Evolutionary conservation across 1,139 yeast genomes (phyloP).

Genomic region (Ogataea hybrid): DNA sequence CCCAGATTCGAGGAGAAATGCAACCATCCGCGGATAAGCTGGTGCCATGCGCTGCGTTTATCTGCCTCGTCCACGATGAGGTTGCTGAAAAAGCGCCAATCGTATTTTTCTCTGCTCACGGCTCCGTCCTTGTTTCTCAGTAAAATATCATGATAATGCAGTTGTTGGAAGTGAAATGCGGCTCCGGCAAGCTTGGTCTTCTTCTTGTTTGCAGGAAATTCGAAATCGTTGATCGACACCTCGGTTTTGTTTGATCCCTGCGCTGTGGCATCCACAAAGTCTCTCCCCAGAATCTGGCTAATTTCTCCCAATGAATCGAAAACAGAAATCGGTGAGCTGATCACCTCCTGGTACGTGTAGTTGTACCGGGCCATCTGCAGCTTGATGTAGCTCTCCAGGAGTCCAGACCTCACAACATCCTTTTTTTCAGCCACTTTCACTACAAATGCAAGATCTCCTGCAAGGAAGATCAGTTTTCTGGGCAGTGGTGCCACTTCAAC

Average conservation of each 20-base stretch:
- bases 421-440: conserved; percentile 31
- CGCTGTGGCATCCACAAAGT: conserved; percentile 26
- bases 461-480: conserved; percentile 32
- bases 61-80: conserved; percentile 35
- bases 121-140: conserved; percentile 29
- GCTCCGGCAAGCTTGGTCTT: conserved; percentile 28
- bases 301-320: conserved; percentile 25
- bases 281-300: conserved; percentile 26
- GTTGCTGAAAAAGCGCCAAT: conserved; percentile 42
- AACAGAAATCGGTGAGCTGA: conserved; percentile 31
- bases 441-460: conserved; percentile 37
- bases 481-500: conserved; percentile 36
- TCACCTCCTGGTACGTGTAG: conserved; percentile 27
- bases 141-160: conserved; percentile 32
- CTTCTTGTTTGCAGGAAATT: conserved; percentile 25
- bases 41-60: conserved; percentile 41
- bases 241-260: conserved; percentile 19
- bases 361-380: conserved; percentile 24
- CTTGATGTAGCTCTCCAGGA: conserved; percentile 34
- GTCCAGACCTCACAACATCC: conserved; percentile 29
- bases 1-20: conserved; percentile 41
- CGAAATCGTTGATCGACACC: conserved; percentile 24
- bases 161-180: conserved; percentile 29
- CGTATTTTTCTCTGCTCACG: conserved; percentile 34
- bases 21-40: conserved; percentile 46